A percentile compares a stretch with the other conserved stretches of the same genome.
These are phyloP conservation scores for Erythrophleum ivorense DNA, from an alignment of 331 rosid species.

Conservation along the genomic window DNA sequence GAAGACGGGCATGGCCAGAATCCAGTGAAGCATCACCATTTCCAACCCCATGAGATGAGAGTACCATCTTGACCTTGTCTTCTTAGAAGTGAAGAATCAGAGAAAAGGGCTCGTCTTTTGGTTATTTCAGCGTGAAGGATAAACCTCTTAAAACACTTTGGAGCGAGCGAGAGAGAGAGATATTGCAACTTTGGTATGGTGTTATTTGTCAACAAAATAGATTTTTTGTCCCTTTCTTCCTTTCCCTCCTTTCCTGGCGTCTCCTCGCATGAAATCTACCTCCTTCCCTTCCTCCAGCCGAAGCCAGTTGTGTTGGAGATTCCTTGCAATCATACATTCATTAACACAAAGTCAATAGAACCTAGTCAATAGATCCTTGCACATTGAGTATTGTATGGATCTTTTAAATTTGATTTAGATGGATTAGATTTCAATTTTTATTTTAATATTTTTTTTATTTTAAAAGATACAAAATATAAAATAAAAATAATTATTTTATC, in stretches of 20 bases:
- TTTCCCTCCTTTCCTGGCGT: background rate
- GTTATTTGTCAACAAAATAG: background rate
- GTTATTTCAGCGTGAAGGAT: background rate
- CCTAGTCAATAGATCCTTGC: too few relatives aligned
- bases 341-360: too few relatives aligned
- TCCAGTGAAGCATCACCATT: conserved; percentile 54
- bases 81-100: background rate
- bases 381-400: too few relatives aligned
- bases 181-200: background rate
- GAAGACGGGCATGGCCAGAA: conserved; percentile 88
- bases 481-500: too few relatives aligned
- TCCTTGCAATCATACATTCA: too few relatives aligned
- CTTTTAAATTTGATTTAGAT: too few relatives aligned
- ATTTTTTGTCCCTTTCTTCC: background rate
- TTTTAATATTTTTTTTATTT: too few relatives aligned
- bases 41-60: conserved; percentile 39
- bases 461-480: too few relatives aligned
- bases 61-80: conserved; percentile 41
- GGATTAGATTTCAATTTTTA: too few relatives aligned
- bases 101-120: background rate
- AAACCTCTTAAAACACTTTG: background rate
- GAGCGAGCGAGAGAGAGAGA: background rate
- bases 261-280: background rate
- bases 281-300: too few relatives aligned
- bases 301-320: too few relatives aligned